A percentile compares a stretch with the other conserved stretches of the same genome.
These are phyloP conservation scores for Botrytis squamosa DNA, from an alignment of 2,329 filamentous ascomycete species.

Conservation along the genomic window DNA sequence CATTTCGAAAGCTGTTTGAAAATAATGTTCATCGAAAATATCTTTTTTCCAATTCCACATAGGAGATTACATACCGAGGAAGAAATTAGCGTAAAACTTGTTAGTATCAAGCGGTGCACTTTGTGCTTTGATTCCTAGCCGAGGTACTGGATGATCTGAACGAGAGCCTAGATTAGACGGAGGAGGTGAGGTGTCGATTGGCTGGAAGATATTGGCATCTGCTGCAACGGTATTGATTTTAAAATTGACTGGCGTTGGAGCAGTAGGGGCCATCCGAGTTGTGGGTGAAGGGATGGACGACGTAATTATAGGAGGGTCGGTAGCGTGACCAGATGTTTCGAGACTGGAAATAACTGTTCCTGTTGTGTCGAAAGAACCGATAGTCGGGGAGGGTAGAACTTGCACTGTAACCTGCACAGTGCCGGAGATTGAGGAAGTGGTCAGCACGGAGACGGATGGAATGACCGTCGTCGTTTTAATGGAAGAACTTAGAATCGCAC, in stretches of 20 bases:
- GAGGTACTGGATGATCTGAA: slow-evolving; percentile 58
- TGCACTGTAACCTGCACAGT: slow-evolving; percentile 6
- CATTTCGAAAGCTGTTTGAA: background rate
- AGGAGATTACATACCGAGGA: slow-evolving; percentile 50
- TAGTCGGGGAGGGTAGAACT: slow-evolving; percentile 5
- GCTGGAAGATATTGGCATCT: slow-evolving; percentile 53
- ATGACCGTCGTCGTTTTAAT: slow-evolving; percentile 2
- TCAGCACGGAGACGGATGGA: slow-evolving; percentile 7
- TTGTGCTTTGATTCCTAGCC: slow-evolving; percentile 47
- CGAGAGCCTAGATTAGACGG: slow-evolving; percentile 48
- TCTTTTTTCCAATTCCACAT: background rate
- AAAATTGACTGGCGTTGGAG: slow-evolving; percentile 5
- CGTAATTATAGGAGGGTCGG: background rate
- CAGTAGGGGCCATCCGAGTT: slow-evolving; percentile 14
- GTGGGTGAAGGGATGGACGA: slow-evolving; percentile 16
- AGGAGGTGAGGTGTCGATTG: slow-evolving; percentile 54
- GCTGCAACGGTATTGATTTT: slow-evolving; percentile 24
- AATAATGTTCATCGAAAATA: background rate
- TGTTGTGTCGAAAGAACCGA: background rate
- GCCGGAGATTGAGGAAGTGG: background rate
- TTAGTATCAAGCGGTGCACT: slow-evolving; percentile 64
- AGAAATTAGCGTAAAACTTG: slow-evolving; percentile 81
- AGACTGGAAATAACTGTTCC: slow-evolving; percentile 11
- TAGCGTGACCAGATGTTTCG: slow-evolving; percentile 6
- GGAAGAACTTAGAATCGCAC: slow-evolving; percentile 4